A percentile compares a stretch with the other conserved stretches of the same genome.
Evolutionary conservation across 2,329 filamentous ascomycete species (phyloP).

Genomic region (Polytolypa hystricis): DNA sequence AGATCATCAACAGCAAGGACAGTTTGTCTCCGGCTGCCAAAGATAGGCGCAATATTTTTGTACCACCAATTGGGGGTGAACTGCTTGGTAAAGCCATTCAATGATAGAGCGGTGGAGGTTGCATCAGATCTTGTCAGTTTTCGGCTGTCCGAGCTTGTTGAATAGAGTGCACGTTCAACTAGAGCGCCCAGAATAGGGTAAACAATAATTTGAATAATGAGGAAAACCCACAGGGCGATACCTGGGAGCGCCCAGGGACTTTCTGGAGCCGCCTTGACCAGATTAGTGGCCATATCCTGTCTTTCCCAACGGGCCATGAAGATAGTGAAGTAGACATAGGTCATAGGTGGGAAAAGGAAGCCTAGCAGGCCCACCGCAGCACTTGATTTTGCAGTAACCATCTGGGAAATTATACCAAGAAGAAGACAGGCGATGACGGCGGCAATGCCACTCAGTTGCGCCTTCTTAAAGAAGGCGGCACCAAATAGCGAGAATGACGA

Average conservation of each 20-base stretch:
- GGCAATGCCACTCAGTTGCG: conserved; percentile 77
- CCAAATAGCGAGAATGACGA: conserved; percentile 72
- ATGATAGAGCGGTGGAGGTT: conserved; percentile 49
- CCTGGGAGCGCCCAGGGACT: conserved; percentile 60
- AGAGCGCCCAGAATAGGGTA: conserved; percentile 67
- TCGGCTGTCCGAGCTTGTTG: conserved; percentile 56
- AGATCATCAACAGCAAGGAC: conserved; percentile 72
- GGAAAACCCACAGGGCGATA: conserved; percentile 65
- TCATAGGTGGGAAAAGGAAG: conserved; percentile 74
- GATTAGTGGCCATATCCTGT: conserved; percentile 46
- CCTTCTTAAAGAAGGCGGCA: conserved; percentile 72
- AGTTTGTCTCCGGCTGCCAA: conserved; percentile 45
- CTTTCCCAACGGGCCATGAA: conserved; percentile 68
- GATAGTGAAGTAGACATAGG: conserved; percentile 71
- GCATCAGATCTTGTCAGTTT: conserved; percentile 22
- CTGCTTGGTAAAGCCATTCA: conserved; percentile 65
- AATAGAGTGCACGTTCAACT: conserved; percentile 64
- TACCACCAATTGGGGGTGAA: conserved; percentile 58
- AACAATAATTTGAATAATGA: conserved; percentile 63
- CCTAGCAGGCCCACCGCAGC: conserved; percentile 58
- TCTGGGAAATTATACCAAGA: conserved; percentile 72
- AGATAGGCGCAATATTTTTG: conserved; percentile 31
- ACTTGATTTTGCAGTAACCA: conserved; percentile 45
- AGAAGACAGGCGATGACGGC: conserved; percentile 62
- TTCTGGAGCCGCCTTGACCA: conserved; percentile 51